phyloP scores from a whole-genome alignment of 2,329 filamentous ascomycete species.

The Fusarium chuoi region DNA sequence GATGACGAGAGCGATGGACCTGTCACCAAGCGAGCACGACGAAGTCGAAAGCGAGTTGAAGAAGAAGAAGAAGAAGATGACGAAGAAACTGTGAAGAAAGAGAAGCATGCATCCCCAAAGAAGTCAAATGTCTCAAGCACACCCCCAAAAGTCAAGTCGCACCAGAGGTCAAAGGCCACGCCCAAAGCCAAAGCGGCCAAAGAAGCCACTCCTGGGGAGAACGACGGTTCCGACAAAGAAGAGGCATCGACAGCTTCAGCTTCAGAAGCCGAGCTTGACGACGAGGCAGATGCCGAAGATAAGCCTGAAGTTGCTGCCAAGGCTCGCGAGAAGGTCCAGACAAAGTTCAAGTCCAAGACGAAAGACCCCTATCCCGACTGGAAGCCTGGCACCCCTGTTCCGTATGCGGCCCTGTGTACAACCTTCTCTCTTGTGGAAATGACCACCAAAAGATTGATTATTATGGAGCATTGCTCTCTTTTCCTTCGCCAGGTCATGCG shows the following conservation, averaged over 20 bases:
- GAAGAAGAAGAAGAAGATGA: slow-evolving; percentile 60
- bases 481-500: slow-evolving; percentile 96
- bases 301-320: slow-evolving; percentile 79
- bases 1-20: slow-evolving; percentile 69
- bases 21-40: slow-evolving; percentile 66
- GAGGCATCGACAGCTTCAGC: slow-evolving; percentile 47
- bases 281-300: slow-evolving; percentile 62
- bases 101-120: slow-evolving; percentile 20
- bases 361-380: slow-evolving; percentile 96
- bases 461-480: slow-evolving; percentile 86
- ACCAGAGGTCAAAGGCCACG: slow-evolving; percentile 28
- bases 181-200: slow-evolving; percentile 25
- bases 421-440: slow-evolving; percentile 96
- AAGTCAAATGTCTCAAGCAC: slow-evolving; percentile 33
- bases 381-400: slow-evolving; percentile 87
- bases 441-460: slow-evolving; percentile 90
- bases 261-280: slow-evolving; percentile 54
- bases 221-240: slow-evolving; percentile 44
- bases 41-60: slow-evolving; percentile 58
- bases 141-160: slow-evolving; percentile 40
- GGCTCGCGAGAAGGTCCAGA: slow-evolving; percentile 82
- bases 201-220: slow-evolving; percentile 20
- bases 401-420: slow-evolving; percentile 92
- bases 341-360: slow-evolving; percentile 72
- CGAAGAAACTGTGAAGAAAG: slow-evolving; percentile 47